phyloP scores from a whole-genome alignment of 1,284 basidiomycete genomes.

The Pseudozyma tsukubaensis region DNA sequence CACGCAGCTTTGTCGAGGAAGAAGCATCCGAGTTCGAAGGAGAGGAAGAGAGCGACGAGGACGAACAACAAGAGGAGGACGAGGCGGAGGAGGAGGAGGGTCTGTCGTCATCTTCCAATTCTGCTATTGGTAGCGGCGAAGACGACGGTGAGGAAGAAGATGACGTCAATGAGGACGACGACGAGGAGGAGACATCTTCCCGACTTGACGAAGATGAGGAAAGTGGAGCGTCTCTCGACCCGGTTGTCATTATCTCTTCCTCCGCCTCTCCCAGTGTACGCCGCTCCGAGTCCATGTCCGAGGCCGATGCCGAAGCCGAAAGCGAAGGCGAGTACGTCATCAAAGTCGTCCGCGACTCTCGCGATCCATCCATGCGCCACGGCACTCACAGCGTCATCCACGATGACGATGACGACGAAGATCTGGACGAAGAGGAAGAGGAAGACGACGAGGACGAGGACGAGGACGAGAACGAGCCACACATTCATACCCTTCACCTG shows the following conservation, averaged over 20 bases:
- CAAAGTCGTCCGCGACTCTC: constrained; percentile 26
- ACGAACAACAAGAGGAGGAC: constrained; percentile 10
- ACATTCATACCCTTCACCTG: constrained; percentile 42
- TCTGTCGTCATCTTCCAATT: not conserved
- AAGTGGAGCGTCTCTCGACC: constrained; percentile 9
- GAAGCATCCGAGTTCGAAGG: no score
- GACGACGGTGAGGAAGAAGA: constrained; percentile 2
- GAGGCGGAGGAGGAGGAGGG: constrained; percentile 1
- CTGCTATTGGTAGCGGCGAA: not conserved
- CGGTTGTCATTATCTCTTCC: constrained; percentile 22
- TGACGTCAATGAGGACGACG: constrained; percentile 5
- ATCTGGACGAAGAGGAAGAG: constrained; percentile 10
- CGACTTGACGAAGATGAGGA: constrained; percentile 22
- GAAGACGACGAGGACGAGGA: constrained; percentile 19
- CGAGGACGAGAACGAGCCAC: constrained; percentile 17
- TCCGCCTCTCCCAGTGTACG: constrained; percentile 11
- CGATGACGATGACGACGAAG: constrained; percentile 10
- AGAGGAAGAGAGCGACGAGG: not conserved
- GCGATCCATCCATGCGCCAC: constrained; percentile 16
- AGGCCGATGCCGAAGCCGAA: constrained; percentile 8
- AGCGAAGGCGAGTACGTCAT: constrained; percentile 19
- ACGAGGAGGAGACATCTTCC: constrained; percentile 10
- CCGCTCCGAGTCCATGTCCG: constrained; percentile 3
- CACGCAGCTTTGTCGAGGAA: constrained; percentile 7
- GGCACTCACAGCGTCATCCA: constrained; percentile 18